Evolutionary conservation across 495 filamentous ascomycete species (phyloP), one percentile per base, ranked within the genome.

Genomic region (Clohesyomyces aquaticus): DNA sequence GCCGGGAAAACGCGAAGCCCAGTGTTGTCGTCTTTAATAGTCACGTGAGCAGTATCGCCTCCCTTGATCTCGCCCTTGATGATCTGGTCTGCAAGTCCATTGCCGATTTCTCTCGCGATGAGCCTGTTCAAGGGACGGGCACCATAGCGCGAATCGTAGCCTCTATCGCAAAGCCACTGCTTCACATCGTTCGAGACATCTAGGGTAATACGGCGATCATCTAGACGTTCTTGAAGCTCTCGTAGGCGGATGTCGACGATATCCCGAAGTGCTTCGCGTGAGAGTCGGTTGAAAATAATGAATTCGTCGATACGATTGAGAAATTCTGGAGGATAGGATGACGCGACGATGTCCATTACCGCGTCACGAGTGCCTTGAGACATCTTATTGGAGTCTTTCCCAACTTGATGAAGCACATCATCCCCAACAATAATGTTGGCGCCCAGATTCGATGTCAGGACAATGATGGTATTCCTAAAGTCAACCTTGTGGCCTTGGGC

Each of bases 291-390:
- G 82, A 98, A 98, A 71, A 98, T 80, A 74, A 97, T 96, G 78
- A 98, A 96, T 55, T 95, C 92, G 75, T 98, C 94, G 55, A 98
- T 90, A 6, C 94, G 85, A 76, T 98, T 98, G 55, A 98, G 81
- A 80, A 98, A 98, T 72, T 98, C 93, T 12, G 95, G 94, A 4
- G 93, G 82, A 72, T 97, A 96, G 11, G 78, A 79, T 69, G 77
- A 62, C 14, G 87, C 77, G 1, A 98, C 91, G n/a, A 96, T 85
- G 72, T 96, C 88, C 85, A 98, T 89, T 42, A 98, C 91, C 0
- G 89, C 86, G 46, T 82, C 76, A 72, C 90, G 91, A 52, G 89
- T 83, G 1, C 85, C 82, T 0, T 83, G 79, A 19, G 86, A 81
- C 51, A 97, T 83, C 42, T 91, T 85, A 18, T 52, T 48, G 14